Evolutionary conservation across 208 protist species (phyloP).

Genomic region (Trypanosoma avium): DNA sequence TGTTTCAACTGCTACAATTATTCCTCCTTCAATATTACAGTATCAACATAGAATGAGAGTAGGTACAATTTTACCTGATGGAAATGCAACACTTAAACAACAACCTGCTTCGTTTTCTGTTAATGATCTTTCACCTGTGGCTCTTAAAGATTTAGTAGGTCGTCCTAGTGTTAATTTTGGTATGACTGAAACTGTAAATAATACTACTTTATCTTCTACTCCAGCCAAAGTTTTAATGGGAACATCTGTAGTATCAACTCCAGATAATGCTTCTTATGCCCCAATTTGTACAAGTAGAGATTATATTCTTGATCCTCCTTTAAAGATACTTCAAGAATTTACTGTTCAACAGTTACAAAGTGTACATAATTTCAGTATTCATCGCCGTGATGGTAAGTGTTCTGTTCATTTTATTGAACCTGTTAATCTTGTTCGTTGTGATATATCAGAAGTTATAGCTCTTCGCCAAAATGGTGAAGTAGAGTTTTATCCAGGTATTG

Average conservation of each 20-base stretch:
- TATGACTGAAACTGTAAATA: constrained; percentile 10
- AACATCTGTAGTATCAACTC: neutral
- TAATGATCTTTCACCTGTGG: constrained; percentile 53
- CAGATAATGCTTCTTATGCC: constrained; percentile 23
- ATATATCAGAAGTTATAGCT: constrained; percentile 54
- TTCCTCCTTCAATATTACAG: constrained; percentile 18
- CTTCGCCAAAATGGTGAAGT: constrained; percentile 67
- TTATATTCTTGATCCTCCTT: constrained; percentile 59
- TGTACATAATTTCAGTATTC: constrained; percentile 54
- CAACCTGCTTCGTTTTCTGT: constrained; percentile 42
- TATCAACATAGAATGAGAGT: constrained; percentile 22
- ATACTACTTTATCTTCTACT: neutral
- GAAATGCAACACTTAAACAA: constrained; percentile 27
- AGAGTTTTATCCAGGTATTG: constrained; percentile 49
- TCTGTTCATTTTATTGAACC: constrained; percentile 71
- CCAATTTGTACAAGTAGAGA: constrained; percentile 64
- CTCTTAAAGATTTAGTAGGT: constrained; percentile 55
- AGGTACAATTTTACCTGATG: neutral
- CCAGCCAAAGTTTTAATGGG: neutral
- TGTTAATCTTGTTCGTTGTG: constrained; percentile 77
- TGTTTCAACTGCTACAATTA: constrained; percentile 13
- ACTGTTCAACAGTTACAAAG: constrained; percentile 47
- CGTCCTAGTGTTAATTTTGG: constrained; percentile 37
- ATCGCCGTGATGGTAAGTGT: constrained; percentile 60
- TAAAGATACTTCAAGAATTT: constrained; percentile 46